phyloP scores from a whole-genome alignment of 208 protist species.

The Trypanosoma melophagium region DNA sequence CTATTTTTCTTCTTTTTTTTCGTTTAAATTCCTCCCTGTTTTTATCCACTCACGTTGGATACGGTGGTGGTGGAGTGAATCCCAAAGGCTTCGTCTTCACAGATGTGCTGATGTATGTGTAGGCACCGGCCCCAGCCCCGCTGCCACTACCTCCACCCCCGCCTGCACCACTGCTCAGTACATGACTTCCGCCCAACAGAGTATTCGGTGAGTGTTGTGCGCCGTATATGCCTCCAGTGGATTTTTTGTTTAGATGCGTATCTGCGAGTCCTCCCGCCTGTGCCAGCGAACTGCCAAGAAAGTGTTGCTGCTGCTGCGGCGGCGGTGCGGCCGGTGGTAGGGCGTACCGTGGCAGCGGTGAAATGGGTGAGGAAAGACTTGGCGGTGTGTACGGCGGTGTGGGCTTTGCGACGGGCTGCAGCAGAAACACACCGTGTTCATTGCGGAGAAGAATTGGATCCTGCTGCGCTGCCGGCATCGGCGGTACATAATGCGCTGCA shows the following conservation, averaged over 20 bases:
- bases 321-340: conserved; percentile 55
- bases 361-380: conserved; percentile 55
- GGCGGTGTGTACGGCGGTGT: conserved; percentile 73
- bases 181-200: conserved; percentile 18
- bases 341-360: conserved; percentile 73
- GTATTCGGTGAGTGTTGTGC: background rate
- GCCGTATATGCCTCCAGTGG: conserved; percentile 1
- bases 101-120: conserved; percentile 27
- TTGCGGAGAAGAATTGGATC: conserved; percentile 82
- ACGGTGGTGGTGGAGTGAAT: conserved; percentile 24
- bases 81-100: conserved; percentile 15
- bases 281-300: conserved; percentile 27
- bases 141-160: background rate
- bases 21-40: background rate
- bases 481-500: conserved; percentile 62
- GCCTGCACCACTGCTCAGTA: conserved; percentile 20
- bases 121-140: conserved; percentile 8
- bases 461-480: conserved; percentile 51
- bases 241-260: conserved; percentile 36
- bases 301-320: conserved; percentile 27
- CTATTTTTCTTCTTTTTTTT: background rate
- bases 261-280: conserved; percentile 26
- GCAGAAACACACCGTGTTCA: conserved; percentile 77
- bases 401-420: conserved; percentile 45
- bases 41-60: background rate